phyloP scores from a whole-genome alignment of 257 asterid species.

The Solanum raphanifolium region DNA sequence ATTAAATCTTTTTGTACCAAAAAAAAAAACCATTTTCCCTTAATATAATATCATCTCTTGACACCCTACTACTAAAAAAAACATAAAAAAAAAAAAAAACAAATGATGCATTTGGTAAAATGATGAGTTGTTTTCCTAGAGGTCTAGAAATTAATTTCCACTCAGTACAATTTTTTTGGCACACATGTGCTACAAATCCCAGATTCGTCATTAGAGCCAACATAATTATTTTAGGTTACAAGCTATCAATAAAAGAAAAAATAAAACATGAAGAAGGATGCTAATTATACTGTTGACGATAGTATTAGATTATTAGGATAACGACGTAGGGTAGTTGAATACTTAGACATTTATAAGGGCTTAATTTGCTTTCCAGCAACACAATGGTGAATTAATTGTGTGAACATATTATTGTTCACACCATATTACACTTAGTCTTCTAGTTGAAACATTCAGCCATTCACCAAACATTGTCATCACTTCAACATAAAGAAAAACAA shows the following conservation, averaged over 20 bases:
- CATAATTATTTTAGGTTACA: neutral
- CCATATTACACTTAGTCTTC: neutral
- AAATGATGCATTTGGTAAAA: neutral
- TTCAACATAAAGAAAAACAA: slow-evolving; percentile 14
- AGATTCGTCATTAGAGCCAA: neutral
- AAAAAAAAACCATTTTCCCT: no score
- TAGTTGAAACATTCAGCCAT: neutral
- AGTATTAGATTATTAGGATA: neutral
- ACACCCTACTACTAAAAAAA: neutral
- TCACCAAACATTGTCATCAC: slow-evolving; percentile 21
- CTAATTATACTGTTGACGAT: neutral
- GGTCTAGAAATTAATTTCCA: neutral
- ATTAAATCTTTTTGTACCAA: no score
- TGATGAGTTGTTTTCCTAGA: neutral
- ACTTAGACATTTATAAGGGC: neutral
- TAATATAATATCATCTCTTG: neutral
- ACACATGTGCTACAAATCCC: neutral
- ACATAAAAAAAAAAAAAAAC: no score
- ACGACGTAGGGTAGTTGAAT: neutral
- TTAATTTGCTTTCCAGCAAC: neutral
- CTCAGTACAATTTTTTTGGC: neutral
- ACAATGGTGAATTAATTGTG: neutral
- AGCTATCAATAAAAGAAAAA: neutral
- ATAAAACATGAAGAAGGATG: neutral
- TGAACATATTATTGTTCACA: neutral